phyloP scores from a whole-genome alignment of 1,284 basidiomycete species.

The Hortiboletus rubellus region DNA sequence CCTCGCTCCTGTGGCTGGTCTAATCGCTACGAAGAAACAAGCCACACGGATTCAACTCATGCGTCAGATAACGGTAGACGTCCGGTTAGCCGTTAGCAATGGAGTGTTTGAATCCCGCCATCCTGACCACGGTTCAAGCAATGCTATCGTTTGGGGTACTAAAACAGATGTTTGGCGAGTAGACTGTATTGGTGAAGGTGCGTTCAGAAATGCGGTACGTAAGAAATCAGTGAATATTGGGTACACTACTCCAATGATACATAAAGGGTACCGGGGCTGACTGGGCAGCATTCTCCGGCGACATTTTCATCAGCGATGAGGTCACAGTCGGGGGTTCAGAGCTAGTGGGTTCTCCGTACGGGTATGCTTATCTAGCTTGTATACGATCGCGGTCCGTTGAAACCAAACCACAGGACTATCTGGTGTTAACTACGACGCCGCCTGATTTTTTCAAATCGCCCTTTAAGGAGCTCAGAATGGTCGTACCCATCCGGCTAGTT shows the following conservation, averaged over 20 bases:
- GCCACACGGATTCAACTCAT: constrained; percentile 60
- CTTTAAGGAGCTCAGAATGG: constrained; percentile 58
- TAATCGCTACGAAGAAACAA: constrained; percentile 40
- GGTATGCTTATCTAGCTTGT: constrained; percentile 37
- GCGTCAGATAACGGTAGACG: constrained; percentile 66
- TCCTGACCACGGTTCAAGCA: constrained; percentile 27
- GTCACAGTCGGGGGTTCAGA: constrained; percentile 60
- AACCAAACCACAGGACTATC: constrained; percentile 50
- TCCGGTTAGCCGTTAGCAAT: constrained; percentile 44
- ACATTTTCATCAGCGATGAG: constrained; percentile 50
- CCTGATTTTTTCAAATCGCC: constrained; percentile 53
- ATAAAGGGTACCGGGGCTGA: constrained; percentile 57
- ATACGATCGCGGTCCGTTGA: neutral
- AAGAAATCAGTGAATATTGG: neutral
- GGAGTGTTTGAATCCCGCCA: neutral
- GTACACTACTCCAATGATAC: constrained; percentile 5
- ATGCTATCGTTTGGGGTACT: constrained; percentile 41
- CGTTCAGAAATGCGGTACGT: constrained; percentile 57
- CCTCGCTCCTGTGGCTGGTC: constrained; percentile 47
- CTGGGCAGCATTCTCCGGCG: constrained; percentile 61
- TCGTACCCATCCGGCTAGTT: constrained; percentile 63
- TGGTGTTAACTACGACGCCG: constrained; percentile 60
- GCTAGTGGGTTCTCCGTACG: constrained; percentile 65
- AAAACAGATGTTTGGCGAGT: constrained; percentile 73
- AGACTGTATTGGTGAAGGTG: constrained; percentile 61